These are phyloP conservation scores for Pulveroboletus sp. DNA, from an alignment of 768 basidiomycete genomes.

Conservation along the genomic window DNA sequence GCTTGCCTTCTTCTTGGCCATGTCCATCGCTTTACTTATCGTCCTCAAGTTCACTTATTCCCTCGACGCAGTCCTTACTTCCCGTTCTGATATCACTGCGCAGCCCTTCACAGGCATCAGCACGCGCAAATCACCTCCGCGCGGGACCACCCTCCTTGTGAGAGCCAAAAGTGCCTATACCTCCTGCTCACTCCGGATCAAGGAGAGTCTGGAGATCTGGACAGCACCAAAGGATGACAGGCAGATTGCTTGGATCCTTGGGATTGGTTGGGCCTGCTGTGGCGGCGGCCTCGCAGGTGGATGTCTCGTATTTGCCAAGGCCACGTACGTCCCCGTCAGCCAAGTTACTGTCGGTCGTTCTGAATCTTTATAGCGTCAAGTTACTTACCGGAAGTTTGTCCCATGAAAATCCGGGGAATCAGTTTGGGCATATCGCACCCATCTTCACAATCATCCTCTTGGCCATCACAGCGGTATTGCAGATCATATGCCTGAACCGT, in stretches of 20 bases:
- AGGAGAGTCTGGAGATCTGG: slow-evolving; percentile 66
- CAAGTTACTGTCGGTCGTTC: neutral
- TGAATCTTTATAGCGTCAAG: slow-evolving; percentile 54
- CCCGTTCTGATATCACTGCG: slow-evolving; percentile 65
- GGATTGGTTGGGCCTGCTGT: slow-evolving; percentile 90
- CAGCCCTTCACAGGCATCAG: slow-evolving; percentile 46
- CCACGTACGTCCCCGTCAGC: slow-evolving; percentile 22
- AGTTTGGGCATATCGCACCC: slow-evolving; percentile 76
- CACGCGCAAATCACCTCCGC: slow-evolving; percentile 19
- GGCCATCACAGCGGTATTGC: slow-evolving; percentile 72
- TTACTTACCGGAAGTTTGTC: slow-evolving; percentile 72
- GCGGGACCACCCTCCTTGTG: slow-evolving; percentile 26
- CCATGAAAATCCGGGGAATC: slow-evolving; percentile 78
- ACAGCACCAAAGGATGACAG: slow-evolving; percentile 78
- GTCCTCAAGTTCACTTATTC: slow-evolving; percentile 65
- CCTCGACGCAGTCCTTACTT: slow-evolving; percentile 67
- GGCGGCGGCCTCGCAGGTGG: slow-evolving; percentile 89
- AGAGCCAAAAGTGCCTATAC: slow-evolving; percentile 40
- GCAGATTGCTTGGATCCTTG: slow-evolving; percentile 83
- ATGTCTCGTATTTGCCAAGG: slow-evolving; percentile 78
- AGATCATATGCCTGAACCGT: slow-evolving; percentile 89
- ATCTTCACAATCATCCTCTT: slow-evolving; percentile 67
- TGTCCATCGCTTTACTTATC: slow-evolving; percentile 61
- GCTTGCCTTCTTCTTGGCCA: slow-evolving; percentile 86
- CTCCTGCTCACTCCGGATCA: slow-evolving; percentile 46